Evolutionary conservation across 2,329 filamentous ascomycete genomes (phyloP), one percentile per base, ranked within the genome.

Genomic region (Diaporthe citriasiana): DNA sequence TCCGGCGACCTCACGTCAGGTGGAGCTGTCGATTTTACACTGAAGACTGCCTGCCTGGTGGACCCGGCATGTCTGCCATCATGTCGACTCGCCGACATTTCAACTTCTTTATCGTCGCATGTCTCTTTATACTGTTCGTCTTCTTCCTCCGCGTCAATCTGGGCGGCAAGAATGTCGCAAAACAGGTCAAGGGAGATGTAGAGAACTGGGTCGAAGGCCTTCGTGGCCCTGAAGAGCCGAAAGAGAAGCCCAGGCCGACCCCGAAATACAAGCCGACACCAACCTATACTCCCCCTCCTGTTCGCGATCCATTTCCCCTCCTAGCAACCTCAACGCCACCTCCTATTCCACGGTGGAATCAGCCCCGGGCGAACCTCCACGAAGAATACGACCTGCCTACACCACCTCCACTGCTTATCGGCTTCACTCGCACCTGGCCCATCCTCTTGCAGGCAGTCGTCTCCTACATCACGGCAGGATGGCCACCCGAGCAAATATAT

Each of bases 391-490:
- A 81, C 70, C 77, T 86, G 59, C 78, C 81, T 6, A 75, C 81
- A 47, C 77, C 81, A 8, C 87, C 89, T 4, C 88, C 89, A 2
- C 83, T 91, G 12, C 82, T 91, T 65, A 89, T 91, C 74, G 87
- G 89, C n/a, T 91, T 91, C 81, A 90, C 89, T 0, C 83, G 88
- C 45, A 86, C 87, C 72, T 90, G 86, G 85, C 85, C 86, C 2
- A 82, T 91, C 73, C 83, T 91, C 1, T 84, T 89, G 19, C 89
- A 91, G 80, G 83, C 85, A 4, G 86, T 91, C 1, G 84, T 89
- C 13, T 87, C 84, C 15, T 91, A 91, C 79, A 87, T 91, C 76
- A 87, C 89, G 0, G 87, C 88, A 3, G 89, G 89, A 65, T 91
- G 89, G 89, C 89, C 89, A 1, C 80, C 87, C 0, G 82, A 83